Evolutionary conservation across 1,284 basidiomycete species (phyloP), one percentile per base, ranked within the genome.

Genomic region (Phaffia rhodozyma): DNA sequence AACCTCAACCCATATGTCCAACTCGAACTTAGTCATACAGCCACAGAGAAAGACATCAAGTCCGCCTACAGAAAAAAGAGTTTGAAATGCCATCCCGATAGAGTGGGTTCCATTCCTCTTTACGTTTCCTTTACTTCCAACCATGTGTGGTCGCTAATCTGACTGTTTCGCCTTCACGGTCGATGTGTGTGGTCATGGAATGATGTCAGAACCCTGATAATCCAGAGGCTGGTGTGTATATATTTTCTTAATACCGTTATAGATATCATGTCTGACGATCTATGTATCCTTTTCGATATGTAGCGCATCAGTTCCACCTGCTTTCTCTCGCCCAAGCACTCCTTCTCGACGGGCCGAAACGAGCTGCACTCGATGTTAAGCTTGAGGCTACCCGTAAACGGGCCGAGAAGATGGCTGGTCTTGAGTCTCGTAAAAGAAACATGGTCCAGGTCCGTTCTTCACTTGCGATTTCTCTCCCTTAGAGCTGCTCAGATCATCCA

Each of bases 61-160:
- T 86, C 83, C 13, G 89, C 91, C 1, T 97, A 89, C 70, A 80
- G 89, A 52, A 83, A 89, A 68, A 79, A 83, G 51, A 91, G 89
- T 4, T 79, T 91, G 66, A 91, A 87, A 77, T 87, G 89, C 60
- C 91, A 92, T 79, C 91, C 90, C 23, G 90, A 92, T 75, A 83
- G 86, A 72, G 87, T 85, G 70, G 71, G 82, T 59, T 25, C n/a
- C 51, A 32, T 27, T n/a, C 38, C 11, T 53, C 51, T 48, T 43
- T 43, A 38, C 32, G 34, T 58, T 62, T 71, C 74, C 5, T 50
- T 27, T 60, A 51, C 11, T 30, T 23, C 16, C 21, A 51, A 43
- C 23, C 58, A 25, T 38, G 61, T 68, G 60, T 68, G 66, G 51
- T 64, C 69, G 65, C 65, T 67, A 32, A 63, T 67, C 68, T 73